Evolutionary conservation across 2,329 filamentous ascomycete genomes (phyloP).

Genomic region (Pleomassaria siparia): DNA sequence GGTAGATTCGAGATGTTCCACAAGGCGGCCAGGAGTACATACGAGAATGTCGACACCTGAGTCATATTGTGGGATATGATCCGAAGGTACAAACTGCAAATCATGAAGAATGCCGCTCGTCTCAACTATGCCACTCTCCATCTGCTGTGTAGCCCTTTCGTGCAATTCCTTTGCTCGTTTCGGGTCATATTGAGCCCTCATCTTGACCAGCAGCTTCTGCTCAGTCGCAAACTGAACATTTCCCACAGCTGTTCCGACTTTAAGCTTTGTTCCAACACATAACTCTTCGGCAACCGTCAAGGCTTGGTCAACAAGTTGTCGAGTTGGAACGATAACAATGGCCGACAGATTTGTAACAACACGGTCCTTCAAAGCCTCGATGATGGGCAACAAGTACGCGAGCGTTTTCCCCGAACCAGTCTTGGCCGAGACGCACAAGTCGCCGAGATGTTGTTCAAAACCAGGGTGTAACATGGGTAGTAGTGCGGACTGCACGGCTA

Average conservation of each 20-base stretch:
- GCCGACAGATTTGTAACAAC: constrained; percentile 70
- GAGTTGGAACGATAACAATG: constrained; percentile 84
- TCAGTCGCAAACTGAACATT: constrained; percentile 72
- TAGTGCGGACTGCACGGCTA: constrained; percentile 78
- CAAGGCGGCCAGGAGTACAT: constrained; percentile 86
- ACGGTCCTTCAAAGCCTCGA: constrained; percentile 70
- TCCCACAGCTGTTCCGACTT: constrained; percentile 80
- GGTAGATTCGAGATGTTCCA: constrained; percentile 86
- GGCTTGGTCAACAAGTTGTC: constrained; percentile 87
- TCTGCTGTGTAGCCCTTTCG: constrained; percentile 40
- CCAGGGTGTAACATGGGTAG: constrained; percentile 76
- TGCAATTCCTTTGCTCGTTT: constrained; percentile 55
- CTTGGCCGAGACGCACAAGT: constrained; percentile 86
- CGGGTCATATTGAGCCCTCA: constrained; percentile 64
- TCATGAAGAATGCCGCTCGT: constrained; percentile 43
- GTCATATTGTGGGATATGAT: constrained; percentile 65
- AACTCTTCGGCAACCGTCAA: constrained; percentile 71
- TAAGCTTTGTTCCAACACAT: constrained; percentile 72
- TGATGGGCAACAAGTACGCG: constrained; percentile 84
- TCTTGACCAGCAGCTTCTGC: constrained; percentile 62
- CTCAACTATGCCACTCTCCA: constrained; percentile 37
- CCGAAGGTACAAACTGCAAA: constrained; percentile 50
- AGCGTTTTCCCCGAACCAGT: constrained; percentile 96
- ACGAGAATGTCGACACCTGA: constrained; percentile 86
- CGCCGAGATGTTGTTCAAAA: constrained; percentile 64